phyloP scores from a whole-genome alignment of 306 rosid genomes.

The Glycyrrhiza uralensis region DNA sequence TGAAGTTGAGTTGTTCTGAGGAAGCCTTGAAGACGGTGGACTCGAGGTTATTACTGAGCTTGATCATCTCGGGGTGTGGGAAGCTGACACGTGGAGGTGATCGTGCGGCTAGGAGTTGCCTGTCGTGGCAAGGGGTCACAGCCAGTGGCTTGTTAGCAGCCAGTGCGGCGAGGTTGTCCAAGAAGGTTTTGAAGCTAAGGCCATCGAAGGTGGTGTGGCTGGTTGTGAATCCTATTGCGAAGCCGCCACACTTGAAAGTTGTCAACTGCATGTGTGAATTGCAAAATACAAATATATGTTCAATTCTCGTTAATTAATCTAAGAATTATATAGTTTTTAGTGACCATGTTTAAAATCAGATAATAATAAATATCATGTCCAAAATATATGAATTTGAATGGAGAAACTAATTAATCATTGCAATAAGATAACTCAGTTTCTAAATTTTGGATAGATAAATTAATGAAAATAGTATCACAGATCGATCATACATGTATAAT shows the following conservation, averaged over 20 bases:
- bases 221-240: conserved; percentile 54
- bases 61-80: conserved; percentile 61
- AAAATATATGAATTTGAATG: too few species aligned
- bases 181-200: conserved; percentile 54
- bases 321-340: too few species aligned
- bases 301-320: too few species aligned
- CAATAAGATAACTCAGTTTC: too few species aligned
- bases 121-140: conserved; percentile 47
- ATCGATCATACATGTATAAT: not conserved
- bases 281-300: too few species aligned
- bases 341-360: too few species aligned
- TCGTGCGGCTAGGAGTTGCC: conserved; percentile 64
- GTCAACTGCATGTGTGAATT: conserved; percentile 39
- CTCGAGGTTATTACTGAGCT: conserved; percentile 21
- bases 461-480: not conserved
- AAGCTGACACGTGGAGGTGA: conserved; percentile 65
- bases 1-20: conserved; percentile 46
- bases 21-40: conserved; percentile 52
- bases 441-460: not conserved
- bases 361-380: too few species aligned
- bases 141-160: conserved; percentile 49
- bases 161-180: conserved; percentile 62
- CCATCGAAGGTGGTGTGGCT: conserved; percentile 65
- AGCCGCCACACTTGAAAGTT: conserved; percentile 71
- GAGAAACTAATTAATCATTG: too few species aligned